Conservation (phyloP, 805 yeast genomes). For the Pichia eremophila region DNA sequence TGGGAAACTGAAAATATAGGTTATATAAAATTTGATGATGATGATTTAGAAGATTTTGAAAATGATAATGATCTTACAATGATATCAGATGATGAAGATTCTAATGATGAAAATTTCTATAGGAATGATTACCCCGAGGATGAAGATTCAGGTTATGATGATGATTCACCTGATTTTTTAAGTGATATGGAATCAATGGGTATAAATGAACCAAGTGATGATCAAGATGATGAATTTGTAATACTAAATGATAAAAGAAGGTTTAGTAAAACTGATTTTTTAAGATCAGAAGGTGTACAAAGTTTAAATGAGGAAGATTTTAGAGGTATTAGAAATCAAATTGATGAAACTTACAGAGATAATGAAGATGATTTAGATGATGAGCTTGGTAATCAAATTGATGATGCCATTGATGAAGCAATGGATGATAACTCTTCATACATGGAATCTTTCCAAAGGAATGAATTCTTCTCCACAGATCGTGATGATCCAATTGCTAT, state of each 20-base stretch:
- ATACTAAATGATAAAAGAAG: constrained; percentile 25
- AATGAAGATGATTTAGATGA: constrained; percentile 8
- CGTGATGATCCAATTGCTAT: constrained; percentile 51
- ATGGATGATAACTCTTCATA: constrained; percentile 2
- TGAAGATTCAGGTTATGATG: constrained; percentile 54
- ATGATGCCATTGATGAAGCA: constrained; percentile 7
- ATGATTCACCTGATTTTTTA: constrained; percentile 8
- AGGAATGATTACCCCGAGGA: constrained; percentile 93
- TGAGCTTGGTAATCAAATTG: constrained; percentile 12
- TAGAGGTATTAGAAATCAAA: constrained; percentile 25
- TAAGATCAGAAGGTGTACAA: constrained; percentile 22
- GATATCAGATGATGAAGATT: constrained; percentile 65
- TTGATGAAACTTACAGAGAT: constrained; percentile 5
- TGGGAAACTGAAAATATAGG: constrained; percentile 36
- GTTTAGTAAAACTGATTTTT: constrained; percentile 21
- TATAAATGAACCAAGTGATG: constrained; percentile 27
- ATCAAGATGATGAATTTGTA: constrained; percentile 29
- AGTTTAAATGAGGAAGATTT: constrained; percentile 20
- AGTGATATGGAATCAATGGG: constrained; percentile 21
- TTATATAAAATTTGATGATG: constrained; percentile 46
- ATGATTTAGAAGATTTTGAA: constrained; percentile 30
- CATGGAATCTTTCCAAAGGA: constrained; percentile 22
- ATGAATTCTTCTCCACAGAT: constrained; percentile 48
- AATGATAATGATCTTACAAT: constrained; percentile 26
- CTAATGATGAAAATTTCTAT: constrained; percentile 87